Percentiles rank a stretch among this genome's conserved stretches.
phyloP scores from a whole-genome alignment of 1,284 basidiomycete species.

The Lentinus polychrous region DNA sequence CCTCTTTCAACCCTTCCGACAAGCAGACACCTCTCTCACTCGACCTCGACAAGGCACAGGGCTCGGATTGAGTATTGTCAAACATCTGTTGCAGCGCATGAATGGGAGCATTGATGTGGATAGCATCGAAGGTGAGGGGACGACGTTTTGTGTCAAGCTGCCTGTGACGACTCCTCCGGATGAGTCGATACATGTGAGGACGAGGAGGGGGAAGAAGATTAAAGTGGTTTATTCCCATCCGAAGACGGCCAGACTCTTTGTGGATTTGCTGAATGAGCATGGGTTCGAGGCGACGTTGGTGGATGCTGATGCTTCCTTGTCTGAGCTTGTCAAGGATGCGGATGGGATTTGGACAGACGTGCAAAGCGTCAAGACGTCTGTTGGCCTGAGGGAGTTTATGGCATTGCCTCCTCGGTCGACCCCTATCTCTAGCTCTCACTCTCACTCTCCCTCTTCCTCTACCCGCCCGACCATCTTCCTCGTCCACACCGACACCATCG shows the following conservation, averaged over 20 bases:
- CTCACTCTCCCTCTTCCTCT: not conserved
- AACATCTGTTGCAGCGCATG: conserved; percentile 27
- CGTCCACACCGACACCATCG: conserved; percentile 18
- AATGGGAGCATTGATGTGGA: conserved; percentile 24
- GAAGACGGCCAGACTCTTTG: conserved; percentile 17
- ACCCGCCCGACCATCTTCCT: conserved; percentile 16
- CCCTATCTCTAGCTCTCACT: too few species aligned
- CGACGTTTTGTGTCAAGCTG: conserved; percentile 22
- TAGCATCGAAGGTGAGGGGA: conserved; percentile 21
- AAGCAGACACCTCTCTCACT: conserved; percentile 24
- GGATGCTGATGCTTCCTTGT: conserved; percentile 6
- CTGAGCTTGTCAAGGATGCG: conserved; percentile 13
- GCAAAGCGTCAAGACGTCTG: conserved; percentile 13
- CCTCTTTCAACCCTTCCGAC: conserved; percentile 25
- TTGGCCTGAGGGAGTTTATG: conserved; percentile 16
- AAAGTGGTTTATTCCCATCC: conserved; percentile 19
- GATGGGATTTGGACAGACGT: conserved; percentile 24
- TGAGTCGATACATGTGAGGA: conserved; percentile 11
- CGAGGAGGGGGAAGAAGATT: conserved; percentile 13
- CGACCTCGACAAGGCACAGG: conserved; percentile 24
- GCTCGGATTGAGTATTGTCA: conserved; percentile 26
- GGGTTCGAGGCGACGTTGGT: conserved; percentile 10
- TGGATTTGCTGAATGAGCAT: conserved; percentile 17
- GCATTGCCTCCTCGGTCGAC: too few species aligned
- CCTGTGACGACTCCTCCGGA: conserved; percentile 13